Evolutionary conservation across 805 yeast species (phyloP).

Genomic region (Nakazawaea wickerhamii): DNA sequence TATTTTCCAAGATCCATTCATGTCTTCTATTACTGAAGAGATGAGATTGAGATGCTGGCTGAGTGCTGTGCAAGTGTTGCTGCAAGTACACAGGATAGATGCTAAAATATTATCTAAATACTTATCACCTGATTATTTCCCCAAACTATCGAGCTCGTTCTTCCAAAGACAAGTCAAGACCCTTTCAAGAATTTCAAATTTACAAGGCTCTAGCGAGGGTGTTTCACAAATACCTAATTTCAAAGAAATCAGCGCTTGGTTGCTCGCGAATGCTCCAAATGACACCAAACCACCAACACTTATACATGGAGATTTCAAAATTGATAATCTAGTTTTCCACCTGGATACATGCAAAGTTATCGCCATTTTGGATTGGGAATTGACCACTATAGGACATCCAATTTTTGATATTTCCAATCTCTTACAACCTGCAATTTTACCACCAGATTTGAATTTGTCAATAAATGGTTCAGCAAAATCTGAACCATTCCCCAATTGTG

Average conservation of each 20-base stretch:
- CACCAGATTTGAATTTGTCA: conserved; percentile 30
- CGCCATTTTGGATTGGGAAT: conserved; percentile 63
- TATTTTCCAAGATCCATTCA: conserved; percentile 47
- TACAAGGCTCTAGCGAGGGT: conserved; percentile 28
- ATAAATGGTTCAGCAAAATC: conserved; percentile 14
- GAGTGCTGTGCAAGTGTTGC: conserved; percentile 41
- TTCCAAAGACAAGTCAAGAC: conserved; percentile 51
- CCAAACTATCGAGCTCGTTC: conserved; percentile 35
- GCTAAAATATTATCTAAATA: conserved; percentile 33
- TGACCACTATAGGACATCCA: conserved; percentile 62
- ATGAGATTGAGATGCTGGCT: conserved; percentile 34
- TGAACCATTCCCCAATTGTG: conserved; percentile 11
- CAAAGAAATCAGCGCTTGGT: conserved; percentile 35
- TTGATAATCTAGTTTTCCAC: conserved; percentile 59
- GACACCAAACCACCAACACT: conserved; percentile 40
- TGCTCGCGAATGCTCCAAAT: conserved; percentile 37
- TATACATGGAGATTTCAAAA: conserved; percentile 62
- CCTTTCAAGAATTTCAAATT: conserved; percentile 34
- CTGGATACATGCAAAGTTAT: conserved; percentile 43
- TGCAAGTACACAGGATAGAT: conserved; percentile 45
- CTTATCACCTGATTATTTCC: conserved; percentile 41
- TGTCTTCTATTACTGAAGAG: conserved; percentile 31
- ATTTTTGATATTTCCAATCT: conserved; percentile 56
- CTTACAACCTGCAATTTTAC: conserved; percentile 47
- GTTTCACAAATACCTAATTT: conserved; percentile 47